Evolutionary conservation across 768 basidiomycete species (phyloP), one percentile per base, ranked within the genome.

Genomic region (Suillus ampliporus): DNA sequence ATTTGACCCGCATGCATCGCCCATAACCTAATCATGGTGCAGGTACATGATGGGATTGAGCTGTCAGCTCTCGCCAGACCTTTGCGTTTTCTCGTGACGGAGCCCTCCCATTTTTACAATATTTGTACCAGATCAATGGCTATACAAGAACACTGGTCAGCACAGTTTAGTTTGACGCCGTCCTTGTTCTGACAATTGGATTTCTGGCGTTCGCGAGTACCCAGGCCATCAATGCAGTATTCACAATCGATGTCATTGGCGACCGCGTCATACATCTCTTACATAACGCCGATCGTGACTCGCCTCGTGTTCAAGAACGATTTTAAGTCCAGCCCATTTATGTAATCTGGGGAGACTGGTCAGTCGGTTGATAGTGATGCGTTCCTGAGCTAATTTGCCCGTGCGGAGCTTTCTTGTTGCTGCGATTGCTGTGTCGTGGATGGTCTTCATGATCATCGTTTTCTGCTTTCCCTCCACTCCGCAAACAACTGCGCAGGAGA

Each of bases 41-140:
- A 83, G 82, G 60, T 84, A 81, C 66, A 82, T 86, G 80, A 85
- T 85, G 82, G 86, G 85, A n/a, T 82, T 84, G 14, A 84, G 83
- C 67, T 80, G 77, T 75, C 7, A 73, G 77, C 5, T 83, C 82
- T 2, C 83, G 90, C 4, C 89, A 92, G 72, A 85, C 84, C 0
- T 91, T 89, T 67, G 89, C 89, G 1, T 90, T 91, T 72, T 82
- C 87, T 31, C 82, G 90, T 1, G 89, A 92, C 68, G 83, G 82
- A 28, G 88, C 85, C 0, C 81, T 91, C 5, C 89, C 89, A 0
- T 83, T 90, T 65, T 91, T 89, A 0, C 64, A 74, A 8, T 84
- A 80, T 77, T 74, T 90, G 2, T 88, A 88, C 69, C 78, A 81
- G 38, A 82, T 92, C 75, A 87, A 86, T 70, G 53, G 61, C 0